Conservation (phyloP, 2,329 filamentous ascomycete species). For the Pseudogymnoascus pannorum region DNA sequence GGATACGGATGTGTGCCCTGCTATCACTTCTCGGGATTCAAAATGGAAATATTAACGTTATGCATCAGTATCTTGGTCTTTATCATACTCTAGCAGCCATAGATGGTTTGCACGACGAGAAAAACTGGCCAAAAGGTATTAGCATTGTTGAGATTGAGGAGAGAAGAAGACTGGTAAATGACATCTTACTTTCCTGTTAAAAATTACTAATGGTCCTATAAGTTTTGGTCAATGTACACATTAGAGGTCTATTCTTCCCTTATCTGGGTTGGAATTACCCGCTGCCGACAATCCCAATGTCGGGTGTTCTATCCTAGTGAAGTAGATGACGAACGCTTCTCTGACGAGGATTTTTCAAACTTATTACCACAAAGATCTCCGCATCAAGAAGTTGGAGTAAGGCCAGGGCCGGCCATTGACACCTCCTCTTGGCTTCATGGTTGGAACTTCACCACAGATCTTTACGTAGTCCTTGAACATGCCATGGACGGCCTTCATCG, state of each 20-base stretch:
- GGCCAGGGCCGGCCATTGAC: constrained; percentile 15
- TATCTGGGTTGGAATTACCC: constrained; percentile 42
- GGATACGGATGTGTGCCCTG: constrained; percentile 40
- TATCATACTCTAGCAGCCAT: constrained; percentile 44
- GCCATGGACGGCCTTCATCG: constrained; percentile 24
- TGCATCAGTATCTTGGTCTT: constrained; percentile 44
- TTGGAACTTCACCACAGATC: constrained; percentile 51
- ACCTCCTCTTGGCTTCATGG: constrained; percentile 42
- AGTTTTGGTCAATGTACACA: constrained; percentile 52
- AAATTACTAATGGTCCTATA: constrained; percentile 10
- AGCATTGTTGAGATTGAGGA: constrained; percentile 41
- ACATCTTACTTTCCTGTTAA: background rate
- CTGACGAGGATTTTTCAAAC: constrained; percentile 14
- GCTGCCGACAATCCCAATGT: constrained; percentile 38
- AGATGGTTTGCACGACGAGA: constrained; percentile 45
- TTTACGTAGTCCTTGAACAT: constrained; percentile 50
- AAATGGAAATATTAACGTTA: constrained; percentile 39
- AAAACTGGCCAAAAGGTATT: constrained; percentile 41
- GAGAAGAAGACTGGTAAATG: constrained; percentile 37
- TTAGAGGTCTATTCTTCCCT: constrained; percentile 47
- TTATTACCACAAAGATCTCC: background rate
- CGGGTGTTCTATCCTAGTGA: constrained; percentile 42
- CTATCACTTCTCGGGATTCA: constrained; percentile 45
- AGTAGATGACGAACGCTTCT: constrained; percentile 39
- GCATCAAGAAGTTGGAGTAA: constrained; percentile 22